Evolutionary conservation across 2,329 filamentous ascomycete genomes (phyloP), one percentile per base, ranked within the genome.

Genomic region (Claviceps paspali): DNA sequence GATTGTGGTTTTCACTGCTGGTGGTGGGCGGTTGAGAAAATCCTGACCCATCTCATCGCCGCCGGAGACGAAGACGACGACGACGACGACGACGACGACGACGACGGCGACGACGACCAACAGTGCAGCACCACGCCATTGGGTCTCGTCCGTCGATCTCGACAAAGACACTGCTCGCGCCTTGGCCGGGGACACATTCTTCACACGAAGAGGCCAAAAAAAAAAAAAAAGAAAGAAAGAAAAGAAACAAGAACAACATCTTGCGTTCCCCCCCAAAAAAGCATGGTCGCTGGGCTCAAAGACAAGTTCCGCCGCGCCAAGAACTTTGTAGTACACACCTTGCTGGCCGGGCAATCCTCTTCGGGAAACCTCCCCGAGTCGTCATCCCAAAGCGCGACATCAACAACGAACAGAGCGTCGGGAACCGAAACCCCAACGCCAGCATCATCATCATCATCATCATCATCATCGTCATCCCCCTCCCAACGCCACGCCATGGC

Each of bases 231-330:
- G n/a, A n/a, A n/a, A n/a, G n/a, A n/a, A n/a, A n/a, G n/a, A n/a
- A n/a, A n/a, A n/a, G n/a, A n/a, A 29, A 15, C 27, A 5, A 8
- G 5, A 17, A 21, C 5, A 9, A 8, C 6, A 14, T 1, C 5
- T 6, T 18, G n/a, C 11, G 2, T 14, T 32, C 12, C 19, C 8
- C 2, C 30, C 29, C 17, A 6, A 8, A n/a, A 29, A 29, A 37
- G 32, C 29, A 49, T 46, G 45, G 40, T 47, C 11, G 38, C 24
- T 21, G 38, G 36, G 14, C 26, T 49, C 17, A 44, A 28, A 36
- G 30, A 43, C n/a, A 40, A 38, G 24, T 37, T 49, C 15, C 38
- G 34, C n/a, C 45, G 43, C 41, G 45, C 31, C 36, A 45, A 44
- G 35, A 40, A 39, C 2, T 38, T 48, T 24, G 45, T 43, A 21